These are phyloP conservation scores for Aspergillus tamarii DNA, from an alignment of 2,329 filamentous ascomycete genomes.

Conservation along the genomic window DNA sequence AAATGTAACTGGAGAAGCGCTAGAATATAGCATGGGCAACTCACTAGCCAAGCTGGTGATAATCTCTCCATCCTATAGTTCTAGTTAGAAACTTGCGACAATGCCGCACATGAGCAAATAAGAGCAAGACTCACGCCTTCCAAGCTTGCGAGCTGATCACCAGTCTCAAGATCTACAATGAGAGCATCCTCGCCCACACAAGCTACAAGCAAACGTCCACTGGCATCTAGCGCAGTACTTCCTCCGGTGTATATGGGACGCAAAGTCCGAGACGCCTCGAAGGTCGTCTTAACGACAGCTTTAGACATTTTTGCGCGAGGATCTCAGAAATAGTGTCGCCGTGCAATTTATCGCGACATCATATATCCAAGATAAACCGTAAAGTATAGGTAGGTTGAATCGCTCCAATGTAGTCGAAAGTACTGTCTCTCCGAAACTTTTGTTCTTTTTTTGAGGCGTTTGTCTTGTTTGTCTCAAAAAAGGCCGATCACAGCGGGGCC, in stretches of 20 bases:
- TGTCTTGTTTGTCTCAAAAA: conserved; percentile 33
- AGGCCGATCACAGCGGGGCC: conserved; percentile 34
- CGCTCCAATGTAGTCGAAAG: conserved; percentile 13
- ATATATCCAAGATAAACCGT: conserved; percentile 18
- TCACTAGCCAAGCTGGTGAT: conserved; percentile 50
- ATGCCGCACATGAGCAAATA: background rate
- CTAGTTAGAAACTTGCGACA: conserved; percentile 20
- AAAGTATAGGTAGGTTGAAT: conserved; percentile 9
- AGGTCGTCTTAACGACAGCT: conserved; percentile 76
- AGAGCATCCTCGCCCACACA: conserved; percentile 91
- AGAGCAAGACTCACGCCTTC: conserved; percentile 71
- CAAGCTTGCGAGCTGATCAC: conserved; percentile 78
- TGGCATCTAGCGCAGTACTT: conserved; percentile 78
- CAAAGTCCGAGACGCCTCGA: conserved; percentile 79
- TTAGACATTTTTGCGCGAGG: conserved; percentile 48
- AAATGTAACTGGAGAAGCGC: conserved; percentile 1
- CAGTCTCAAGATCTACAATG: conserved; percentile 81
- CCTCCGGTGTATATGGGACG: conserved; percentile 95
- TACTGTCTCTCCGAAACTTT: conserved; percentile 33
- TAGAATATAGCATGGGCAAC: conserved; percentile 18
- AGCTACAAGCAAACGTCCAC: conserved; percentile 80
- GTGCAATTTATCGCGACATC: conserved; percentile 25
- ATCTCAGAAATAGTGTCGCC: background rate
- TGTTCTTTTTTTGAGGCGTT: conserved; percentile 39
- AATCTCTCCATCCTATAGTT: conserved; percentile 64